phyloP scores from a whole-genome alignment of 73 alveolate species.

The Blepharisma japonicum region DNA sequence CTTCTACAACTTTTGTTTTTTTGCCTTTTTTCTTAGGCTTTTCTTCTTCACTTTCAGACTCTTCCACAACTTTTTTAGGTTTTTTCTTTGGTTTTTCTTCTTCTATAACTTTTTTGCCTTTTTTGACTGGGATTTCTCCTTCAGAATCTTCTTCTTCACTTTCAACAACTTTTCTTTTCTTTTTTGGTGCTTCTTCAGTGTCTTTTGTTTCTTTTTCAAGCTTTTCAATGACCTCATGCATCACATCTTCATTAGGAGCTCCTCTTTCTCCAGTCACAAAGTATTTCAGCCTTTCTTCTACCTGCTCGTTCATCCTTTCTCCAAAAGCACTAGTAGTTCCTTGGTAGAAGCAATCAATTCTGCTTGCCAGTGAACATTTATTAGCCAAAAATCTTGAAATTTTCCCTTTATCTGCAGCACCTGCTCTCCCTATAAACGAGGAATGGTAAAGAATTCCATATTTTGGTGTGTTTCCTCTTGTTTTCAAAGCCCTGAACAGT shows the following conservation, averaged over 20 bases:
- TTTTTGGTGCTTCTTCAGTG: not conserved
- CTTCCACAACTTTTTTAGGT: not conserved
- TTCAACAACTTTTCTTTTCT: not conserved
- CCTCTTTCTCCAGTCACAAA: conserved; percentile 48
- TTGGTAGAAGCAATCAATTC: conserved; percentile 84
- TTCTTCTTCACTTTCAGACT: not conserved
- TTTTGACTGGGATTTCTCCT: not conserved
- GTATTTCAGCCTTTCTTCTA: conserved; percentile 54
- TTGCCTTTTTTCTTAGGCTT: not conserved
- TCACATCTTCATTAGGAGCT: conserved; percentile 46
- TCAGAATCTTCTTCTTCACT: not conserved
- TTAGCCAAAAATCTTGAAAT: conserved; percentile 98
- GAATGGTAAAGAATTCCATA: conserved; percentile 99
- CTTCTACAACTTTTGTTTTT: too few species aligned
- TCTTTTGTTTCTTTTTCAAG: conserved; percentile 22
- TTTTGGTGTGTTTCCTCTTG: conserved; percentile 97
- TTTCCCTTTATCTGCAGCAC: conserved; percentile 96
- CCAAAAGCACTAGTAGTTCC: conserved; percentile 51
- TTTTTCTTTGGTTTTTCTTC: not conserved
- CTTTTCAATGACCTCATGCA: conserved; percentile 46
- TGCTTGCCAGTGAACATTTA: conserved; percentile 97
- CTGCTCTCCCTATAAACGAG: conserved; percentile 98
- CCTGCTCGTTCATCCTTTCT: conserved; percentile 55
- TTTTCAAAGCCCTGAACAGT: conserved; percentile 84
- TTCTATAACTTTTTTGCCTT: not conserved